phyloP scores from a whole-genome alignment of 2,329 filamentous ascomycete species.

The Fusarium circinatum region DNA sequence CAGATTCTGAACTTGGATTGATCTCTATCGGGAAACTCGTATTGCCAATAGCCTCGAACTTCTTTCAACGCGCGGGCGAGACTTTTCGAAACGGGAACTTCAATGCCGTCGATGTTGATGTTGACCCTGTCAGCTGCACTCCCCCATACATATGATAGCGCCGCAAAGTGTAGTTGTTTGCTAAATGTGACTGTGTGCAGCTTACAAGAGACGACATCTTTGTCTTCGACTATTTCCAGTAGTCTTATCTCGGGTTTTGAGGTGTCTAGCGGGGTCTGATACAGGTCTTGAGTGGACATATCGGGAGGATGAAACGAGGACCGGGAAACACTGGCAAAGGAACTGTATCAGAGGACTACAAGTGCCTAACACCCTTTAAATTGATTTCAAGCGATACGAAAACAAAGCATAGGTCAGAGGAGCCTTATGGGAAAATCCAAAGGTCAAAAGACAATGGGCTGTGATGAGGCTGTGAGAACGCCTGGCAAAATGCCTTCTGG shows the following conservation, averaged over 20 bases:
- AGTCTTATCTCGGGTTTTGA: neutral
- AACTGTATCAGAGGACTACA: no score
- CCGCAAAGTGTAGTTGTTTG: neutral
- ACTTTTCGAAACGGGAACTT: neutral
- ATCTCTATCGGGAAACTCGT: neutral
- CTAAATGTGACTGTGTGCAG: neutral
- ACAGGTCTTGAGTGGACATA: neutral
- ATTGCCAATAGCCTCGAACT: neutral
- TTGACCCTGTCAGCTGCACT: neutral
- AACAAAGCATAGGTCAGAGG: fast-evolving
- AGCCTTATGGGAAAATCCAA: fast-evolving
- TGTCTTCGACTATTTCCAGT: neutral
- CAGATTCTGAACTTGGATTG: slow-evolving; percentile 1
- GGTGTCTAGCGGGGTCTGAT: neutral
- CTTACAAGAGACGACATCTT: neutral
- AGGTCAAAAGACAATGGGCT: neutral
- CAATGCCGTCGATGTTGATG: neutral
- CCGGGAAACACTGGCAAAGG: fast-evolving
- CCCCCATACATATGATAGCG: neutral
- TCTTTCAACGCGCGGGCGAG: neutral
- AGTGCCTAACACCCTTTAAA: no score
- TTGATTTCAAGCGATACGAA: fast-evolving
- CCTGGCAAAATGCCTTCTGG: neutral
- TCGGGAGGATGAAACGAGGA: neutral
- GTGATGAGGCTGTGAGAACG: neutral